Evolutionary conservation across 495 filamentous ascomycete genomes (phyloP).

Genomic region (Hypomontagnella submonticulosa): DNA sequence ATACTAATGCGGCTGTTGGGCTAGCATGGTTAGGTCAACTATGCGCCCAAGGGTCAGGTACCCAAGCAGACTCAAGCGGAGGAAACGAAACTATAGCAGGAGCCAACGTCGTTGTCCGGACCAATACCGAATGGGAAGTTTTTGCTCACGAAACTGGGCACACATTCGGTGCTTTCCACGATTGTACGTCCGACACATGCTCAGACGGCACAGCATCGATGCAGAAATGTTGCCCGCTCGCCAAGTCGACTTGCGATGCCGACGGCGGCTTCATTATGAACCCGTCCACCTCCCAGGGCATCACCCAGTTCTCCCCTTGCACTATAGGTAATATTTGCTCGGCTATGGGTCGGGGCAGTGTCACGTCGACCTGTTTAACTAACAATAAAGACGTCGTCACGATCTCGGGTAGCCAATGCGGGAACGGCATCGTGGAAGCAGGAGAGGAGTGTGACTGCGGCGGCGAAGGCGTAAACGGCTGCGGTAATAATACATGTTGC

Average conservation of each 20-base stretch:
- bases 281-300: slow-evolving; percentile 77
- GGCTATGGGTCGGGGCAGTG: slow-evolving; percentile 82
- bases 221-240: slow-evolving; percentile 90
- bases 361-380: slow-evolving; percentile 79
- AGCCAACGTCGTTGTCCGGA: slow-evolving; percentile 90
- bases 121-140: slow-evolving; percentile 90
- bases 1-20: slow-evolving; percentile 87
- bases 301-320: slow-evolving; percentile 86
- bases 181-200: slow-evolving; percentile 81
- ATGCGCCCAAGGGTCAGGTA: slow-evolving; percentile 70
- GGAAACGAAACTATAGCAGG: slow-evolving; percentile 77
- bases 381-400: slow-evolving; percentile 86
- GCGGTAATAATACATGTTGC: slow-evolving; percentile 82
- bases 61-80: slow-evolving; percentile 49
- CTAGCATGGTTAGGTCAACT: slow-evolving; percentile 93
- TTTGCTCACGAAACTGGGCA: slow-evolving; percentile 97
- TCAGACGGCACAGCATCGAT: slow-evolving; percentile 63
- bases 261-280: slow-evolving; percentile 91
- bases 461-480: slow-evolving; percentile 66
- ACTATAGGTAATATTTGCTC: slow-evolving; percentile 94
- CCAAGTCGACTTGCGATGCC: slow-evolving; percentile 76
- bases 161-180: slow-evolving; percentile 95
- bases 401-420: slow-evolving; percentile 87
- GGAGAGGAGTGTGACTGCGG: slow-evolving; percentile 98
- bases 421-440: slow-evolving; percentile 94